These are phyloP conservation scores for Volvox reticuliferus DNA, from an alignment of 139 green algal genomes.

Conservation along the genomic window DNA sequence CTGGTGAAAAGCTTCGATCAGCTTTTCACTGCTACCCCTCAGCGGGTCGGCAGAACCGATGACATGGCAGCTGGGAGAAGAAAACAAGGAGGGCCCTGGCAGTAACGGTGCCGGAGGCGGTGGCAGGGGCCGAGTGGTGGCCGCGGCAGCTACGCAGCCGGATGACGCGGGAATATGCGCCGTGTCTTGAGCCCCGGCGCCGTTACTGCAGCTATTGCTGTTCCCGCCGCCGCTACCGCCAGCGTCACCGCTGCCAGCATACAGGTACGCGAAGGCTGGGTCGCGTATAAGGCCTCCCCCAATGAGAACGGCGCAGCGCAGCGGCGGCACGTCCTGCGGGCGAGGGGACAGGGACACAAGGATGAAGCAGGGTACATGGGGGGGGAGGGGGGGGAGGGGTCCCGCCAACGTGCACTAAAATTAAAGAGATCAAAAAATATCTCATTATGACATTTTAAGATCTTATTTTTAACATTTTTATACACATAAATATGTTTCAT, in stretches of 20 bases:
- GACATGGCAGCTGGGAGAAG: slow-evolving; percentile 7
- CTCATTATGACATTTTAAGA: no score
- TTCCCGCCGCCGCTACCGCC: background rate
- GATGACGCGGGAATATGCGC: no score
- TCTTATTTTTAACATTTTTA: no score
- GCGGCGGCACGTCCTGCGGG: slow-evolving; percentile 21
- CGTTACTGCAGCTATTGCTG: background rate
- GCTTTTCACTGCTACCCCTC: slow-evolving; percentile 4
- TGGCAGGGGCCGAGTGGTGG: background rate
- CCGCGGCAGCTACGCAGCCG: background rate
- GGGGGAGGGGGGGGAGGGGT: no score
- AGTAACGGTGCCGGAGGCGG: background rate
- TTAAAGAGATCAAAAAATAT: no score
- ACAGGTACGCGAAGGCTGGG: slow-evolving; percentile 4
- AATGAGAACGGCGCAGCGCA: slow-evolving; percentile 34
- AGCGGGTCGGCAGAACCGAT: background rate
- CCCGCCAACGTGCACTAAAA: no score
- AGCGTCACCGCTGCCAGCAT: background rate
- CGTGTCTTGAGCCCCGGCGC: no score
- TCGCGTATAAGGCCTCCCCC: slow-evolving; percentile 1
- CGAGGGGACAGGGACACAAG: no score
- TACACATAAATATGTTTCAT: no score
- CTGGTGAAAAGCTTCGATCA: background rate
- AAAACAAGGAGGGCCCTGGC: background rate
- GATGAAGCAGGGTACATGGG: no score